Evolutionary conservation across 2,329 filamentous ascomycete species (phyloP), one percentile per base, ranked within the genome.

Genomic region (Sporothrix phasma): DNA sequence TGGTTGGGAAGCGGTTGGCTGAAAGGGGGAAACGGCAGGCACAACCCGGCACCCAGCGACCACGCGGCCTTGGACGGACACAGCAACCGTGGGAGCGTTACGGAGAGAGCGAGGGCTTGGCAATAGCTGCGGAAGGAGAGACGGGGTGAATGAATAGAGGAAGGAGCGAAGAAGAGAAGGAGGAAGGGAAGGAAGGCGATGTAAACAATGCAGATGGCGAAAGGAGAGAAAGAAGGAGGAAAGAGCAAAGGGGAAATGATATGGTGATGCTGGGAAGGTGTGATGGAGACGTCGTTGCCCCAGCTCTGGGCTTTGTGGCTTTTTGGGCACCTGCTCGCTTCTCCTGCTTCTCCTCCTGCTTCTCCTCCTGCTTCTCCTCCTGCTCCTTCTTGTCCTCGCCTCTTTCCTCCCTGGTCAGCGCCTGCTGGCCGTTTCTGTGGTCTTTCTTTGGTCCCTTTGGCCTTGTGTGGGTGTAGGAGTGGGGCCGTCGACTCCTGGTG

Each of bases 241-340:
- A 59, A 49, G 53, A 53, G 56, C 56, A 51, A 24, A 66, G 64
- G 62, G 49, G 61, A 64, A 65, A 65, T 63, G 64, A 65, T 63
- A 66, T 65, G 65, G 65, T 61, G 63, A 45, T 61, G 47, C 39
- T 59, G 47, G 51, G 53, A 45, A 59, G 66, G 53, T 43, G 46
- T 58, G 62, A 45, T 63, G 63, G 65, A 66, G 58, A 66, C 37
- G 59, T 64, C 56, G 66, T 64, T 67, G 64, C 66, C 66, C 66
- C 66, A 66, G 66, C 64, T 63, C 62, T 62, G 34, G 39, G 17
- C 45, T 56, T 60, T 63, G 59, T 62, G 34, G 39, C 19, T 51
- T 56, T 60, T 54, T 53, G 41, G 31, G 26, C 56, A 31, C n/a
- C 60, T 49, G 41, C 58, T 47, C 51, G 41, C 58, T 47, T 43